Percentiles rank a stretch among this genome's conserved stretches.
phyloP scores from a whole-genome alignment of 257 asterid species.

The Fraxinus americana region DNA sequence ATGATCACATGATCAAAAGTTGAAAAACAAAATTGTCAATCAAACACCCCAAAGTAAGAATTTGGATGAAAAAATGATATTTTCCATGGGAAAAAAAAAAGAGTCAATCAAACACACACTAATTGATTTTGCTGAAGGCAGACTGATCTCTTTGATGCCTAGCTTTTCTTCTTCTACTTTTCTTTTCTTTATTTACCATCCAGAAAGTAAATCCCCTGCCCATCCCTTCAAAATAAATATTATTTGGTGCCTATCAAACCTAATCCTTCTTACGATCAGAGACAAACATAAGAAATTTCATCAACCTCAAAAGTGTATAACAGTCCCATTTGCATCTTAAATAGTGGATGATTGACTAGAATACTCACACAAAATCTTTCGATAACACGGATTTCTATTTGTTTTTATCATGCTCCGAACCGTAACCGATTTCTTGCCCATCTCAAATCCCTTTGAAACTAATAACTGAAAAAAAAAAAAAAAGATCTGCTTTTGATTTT shows the following conservation, averaged over 20 bases:
- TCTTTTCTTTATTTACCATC: not conserved
- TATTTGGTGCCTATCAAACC: conserved; percentile 9
- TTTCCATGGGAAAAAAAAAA: too few species aligned
- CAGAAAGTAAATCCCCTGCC: not conserved
- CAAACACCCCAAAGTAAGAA: too few species aligned
- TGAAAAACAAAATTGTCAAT: too few species aligned
- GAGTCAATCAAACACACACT: too few species aligned
- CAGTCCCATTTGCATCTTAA: conserved; percentile 1
- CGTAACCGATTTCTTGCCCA: not conserved
- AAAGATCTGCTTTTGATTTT: not conserved
- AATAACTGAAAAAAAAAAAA: not conserved
- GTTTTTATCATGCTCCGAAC: conserved; percentile 3
- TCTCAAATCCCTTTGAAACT: not conserved
- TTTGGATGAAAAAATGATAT: too few species aligned
- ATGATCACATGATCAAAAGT: too few species aligned
- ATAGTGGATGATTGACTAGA: not conserved
- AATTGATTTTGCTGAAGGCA: not conserved
- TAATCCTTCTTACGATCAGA: conserved; percentile 5
- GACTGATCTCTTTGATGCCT: not conserved
- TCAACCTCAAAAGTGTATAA: conserved; percentile 1
- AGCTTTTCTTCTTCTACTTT: not conserved
- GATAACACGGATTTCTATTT: not conserved
- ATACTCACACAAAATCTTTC: not conserved
- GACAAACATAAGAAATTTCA: not conserved
- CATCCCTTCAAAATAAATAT: not conserved